Percentiles rank a stretch among this genome's conserved stretches.
phyloP scores from a whole-genome alignment of 2,329 filamentous ascomycete genomes.

The Sporothrix luriei region DNA sequence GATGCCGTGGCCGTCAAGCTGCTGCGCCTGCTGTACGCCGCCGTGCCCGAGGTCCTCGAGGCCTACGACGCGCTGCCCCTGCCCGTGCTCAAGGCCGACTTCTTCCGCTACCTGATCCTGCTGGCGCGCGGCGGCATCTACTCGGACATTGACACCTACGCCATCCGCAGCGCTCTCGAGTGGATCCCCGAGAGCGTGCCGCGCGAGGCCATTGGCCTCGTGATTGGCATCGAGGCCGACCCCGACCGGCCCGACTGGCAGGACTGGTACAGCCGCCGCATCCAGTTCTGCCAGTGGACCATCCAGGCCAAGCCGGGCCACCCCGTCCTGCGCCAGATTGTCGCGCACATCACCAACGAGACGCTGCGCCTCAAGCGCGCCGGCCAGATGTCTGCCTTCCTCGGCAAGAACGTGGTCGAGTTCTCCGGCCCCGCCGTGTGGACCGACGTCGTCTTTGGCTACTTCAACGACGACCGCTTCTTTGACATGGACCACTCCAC shows the following conservation, averaged over 20 bases:
- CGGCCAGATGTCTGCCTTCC: constrained; percentile 62
- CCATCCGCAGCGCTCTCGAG: constrained; percentile 77
- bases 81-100: constrained; percentile 76
- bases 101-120: constrained; percentile 73
- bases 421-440: constrained; percentile 92
- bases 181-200: constrained; percentile 85
- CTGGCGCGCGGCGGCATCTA: constrained; percentile 69
- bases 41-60: constrained; percentile 75
- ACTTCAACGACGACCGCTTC: constrained; percentile 88
- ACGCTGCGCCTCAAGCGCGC: constrained; percentile 71
- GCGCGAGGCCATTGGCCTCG: constrained; percentile 75
- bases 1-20: constrained; percentile 82
- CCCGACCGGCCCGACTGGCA: constrained; percentile 90
- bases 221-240: constrained; percentile 95
- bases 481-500: constrained; percentile 76
- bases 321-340: constrained; percentile 84
- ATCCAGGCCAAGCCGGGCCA: constrained; percentile 95
- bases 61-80: constrained; percentile 74
- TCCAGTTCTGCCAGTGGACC: constrained; percentile 99
- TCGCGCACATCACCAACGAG: constrained; percentile 81
- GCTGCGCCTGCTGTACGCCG: constrained; percentile 82
- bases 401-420: constrained; percentile 79
- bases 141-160: constrained; percentile 87
- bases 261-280: constrained; percentile 91
- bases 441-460: constrained; percentile 90